Conservation (phyloP, 2,329 filamentous ascomycete species). For the Parastagonospora nodorum region DNA sequence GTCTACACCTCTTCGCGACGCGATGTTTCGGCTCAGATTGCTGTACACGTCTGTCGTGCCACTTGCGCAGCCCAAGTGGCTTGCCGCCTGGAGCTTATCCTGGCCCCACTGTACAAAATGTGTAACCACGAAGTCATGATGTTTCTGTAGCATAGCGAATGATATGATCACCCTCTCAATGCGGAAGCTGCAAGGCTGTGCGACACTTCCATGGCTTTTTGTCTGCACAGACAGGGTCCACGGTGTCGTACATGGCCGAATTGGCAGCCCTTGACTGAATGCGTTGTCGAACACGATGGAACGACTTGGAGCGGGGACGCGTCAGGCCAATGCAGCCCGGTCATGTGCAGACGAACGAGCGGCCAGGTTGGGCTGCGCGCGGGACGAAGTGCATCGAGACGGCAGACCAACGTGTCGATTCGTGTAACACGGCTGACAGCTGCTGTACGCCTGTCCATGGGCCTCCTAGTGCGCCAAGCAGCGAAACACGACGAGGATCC, state of each 20-base stretch:
- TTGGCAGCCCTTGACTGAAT: not conserved
- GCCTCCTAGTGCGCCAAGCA: conserved; percentile 1
- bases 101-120: conserved; percentile 29
- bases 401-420: conserved; percentile 14
- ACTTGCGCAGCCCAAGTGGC: conserved; percentile 4
- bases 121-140: conserved; percentile 23
- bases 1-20: not conserved
- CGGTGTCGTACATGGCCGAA: not conserved
- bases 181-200: not conserved
- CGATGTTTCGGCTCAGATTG: not conserved
- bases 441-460: conserved; percentile 19
- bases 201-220: no score
- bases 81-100: conserved; percentile 4
- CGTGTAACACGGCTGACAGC: conserved; percentile 22
- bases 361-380: conserved; percentile 2
- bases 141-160: conserved; percentile 3
- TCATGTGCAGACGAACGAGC: conserved; percentile 19
- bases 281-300: not conserved
- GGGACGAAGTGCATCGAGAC: conserved; percentile 12
- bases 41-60: not conserved
- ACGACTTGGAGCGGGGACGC: conserved; percentile 6
- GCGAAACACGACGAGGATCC: conserved; percentile 12
- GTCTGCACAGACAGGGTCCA: no score
- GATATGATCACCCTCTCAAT: not conserved
- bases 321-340: conserved; percentile 5